Percentiles rank a stretch among this genome's conserved stretches.
Conservation (phyloP, 2,329 filamentous ascomycete genomes). For the Ceratocystis papillata region DNA sequence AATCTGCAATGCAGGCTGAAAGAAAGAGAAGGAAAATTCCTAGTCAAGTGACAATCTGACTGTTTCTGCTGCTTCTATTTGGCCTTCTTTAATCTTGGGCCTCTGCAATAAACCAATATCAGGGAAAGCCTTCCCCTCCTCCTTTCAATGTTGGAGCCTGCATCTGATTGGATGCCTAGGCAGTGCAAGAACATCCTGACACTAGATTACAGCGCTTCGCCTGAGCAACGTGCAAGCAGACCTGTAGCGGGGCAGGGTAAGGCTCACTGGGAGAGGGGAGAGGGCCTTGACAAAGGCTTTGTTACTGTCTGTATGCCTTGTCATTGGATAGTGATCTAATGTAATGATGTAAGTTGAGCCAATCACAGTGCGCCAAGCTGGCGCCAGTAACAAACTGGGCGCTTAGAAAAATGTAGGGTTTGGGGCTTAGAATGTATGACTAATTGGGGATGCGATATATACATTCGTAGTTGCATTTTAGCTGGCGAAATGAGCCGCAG, state of each 20-base stretch:
- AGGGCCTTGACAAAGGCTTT: not conserved
- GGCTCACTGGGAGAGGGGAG: not conserved
- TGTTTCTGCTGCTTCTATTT: not conserved
- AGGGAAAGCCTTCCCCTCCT: not conserved
- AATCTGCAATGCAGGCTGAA: not conserved
- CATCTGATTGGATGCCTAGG: constrained; percentile 2
- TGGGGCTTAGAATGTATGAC: not conserved
- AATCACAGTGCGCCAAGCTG: not conserved
- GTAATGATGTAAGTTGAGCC: not conserved
- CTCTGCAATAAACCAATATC: not conserved
- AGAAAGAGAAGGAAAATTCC: not conserved
- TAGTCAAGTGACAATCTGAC: not conserved
- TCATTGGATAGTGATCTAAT: not conserved
- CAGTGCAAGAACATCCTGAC: not conserved
- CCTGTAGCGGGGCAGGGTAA: too few relatives aligned
- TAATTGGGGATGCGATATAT: not conserved
- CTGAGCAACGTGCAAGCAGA: not conserved
- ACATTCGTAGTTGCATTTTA: not conserved
- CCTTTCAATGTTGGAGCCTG: not conserved
- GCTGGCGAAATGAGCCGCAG: not conserved
- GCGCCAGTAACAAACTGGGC: not conserved
- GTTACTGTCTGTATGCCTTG: not conserved
- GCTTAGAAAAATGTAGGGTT: not conserved
- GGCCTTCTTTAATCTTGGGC: not conserved
- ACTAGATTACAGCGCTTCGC: not conserved